Percentiles rank a stretch among this genome's conserved stretches.
phyloP scores from a whole-genome alignment of 306 rosid species.

The Begonia fuchsioides region DNA sequence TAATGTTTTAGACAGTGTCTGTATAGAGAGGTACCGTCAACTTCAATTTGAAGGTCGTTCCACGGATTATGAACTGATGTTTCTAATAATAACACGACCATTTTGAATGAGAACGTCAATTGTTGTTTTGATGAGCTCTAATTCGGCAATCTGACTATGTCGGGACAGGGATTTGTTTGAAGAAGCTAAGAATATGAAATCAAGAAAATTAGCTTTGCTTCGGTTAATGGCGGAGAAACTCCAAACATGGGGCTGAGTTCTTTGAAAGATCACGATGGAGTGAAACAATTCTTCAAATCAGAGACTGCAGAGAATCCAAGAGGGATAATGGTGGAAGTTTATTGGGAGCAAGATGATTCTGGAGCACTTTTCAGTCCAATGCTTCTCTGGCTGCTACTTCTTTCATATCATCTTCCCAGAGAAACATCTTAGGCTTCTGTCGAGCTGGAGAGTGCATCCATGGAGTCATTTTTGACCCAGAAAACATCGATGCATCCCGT shows the following conservation, averaged over 20 bases:
- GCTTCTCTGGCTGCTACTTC: conserved; percentile 17
- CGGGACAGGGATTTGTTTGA: too few relatives aligned
- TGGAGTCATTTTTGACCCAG: conserved; percentile 52
- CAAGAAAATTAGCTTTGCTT: conserved; percentile 45
- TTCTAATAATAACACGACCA: too few relatives aligned
- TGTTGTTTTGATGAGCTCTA: too few relatives aligned
- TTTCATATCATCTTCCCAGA: conserved; percentile 13
- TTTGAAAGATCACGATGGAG: conserved; percentile 28
- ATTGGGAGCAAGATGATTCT: conserved; percentile 75
- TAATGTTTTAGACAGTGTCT: too few relatives aligned
- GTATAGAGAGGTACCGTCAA: too few relatives aligned
- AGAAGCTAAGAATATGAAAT: too few relatives aligned
- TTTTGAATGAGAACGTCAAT: too few relatives aligned
- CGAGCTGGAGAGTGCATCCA: conserved; percentile 8
- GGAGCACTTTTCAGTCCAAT: conserved; percentile 29
- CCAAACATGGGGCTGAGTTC: too few relatives aligned
- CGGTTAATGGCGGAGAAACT: conserved; percentile 23
- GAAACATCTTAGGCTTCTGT: conserved; percentile 3
- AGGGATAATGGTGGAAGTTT: conserved; percentile 69
- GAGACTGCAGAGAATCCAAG: conserved; percentile 41
- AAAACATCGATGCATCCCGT: conserved; percentile 16
- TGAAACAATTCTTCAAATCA: conserved; percentile 62
- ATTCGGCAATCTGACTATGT: too few relatives aligned
- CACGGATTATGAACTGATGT: too few relatives aligned
- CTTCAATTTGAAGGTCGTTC: too few relatives aligned